Evolutionary conservation across 306 rosid genomes (phyloP), one percentile per base, ranked within the genome.

Genomic region (Erythrophleum fordii): DNA sequence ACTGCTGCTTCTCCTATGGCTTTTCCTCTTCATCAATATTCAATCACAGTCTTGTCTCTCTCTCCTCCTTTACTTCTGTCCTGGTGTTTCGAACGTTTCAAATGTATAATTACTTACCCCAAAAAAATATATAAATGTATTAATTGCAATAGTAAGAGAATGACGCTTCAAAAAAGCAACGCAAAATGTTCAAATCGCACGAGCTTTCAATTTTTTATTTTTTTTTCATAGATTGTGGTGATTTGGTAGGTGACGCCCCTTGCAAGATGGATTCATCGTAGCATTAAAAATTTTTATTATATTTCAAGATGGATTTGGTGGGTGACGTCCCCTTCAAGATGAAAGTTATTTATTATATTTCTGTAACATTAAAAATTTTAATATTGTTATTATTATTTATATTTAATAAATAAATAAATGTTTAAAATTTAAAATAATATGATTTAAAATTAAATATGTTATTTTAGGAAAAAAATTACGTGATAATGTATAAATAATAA

Each of bases 1-100:
- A n/a, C n/a, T 42, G 65, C 17, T 28, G 46, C 80, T 75, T 39
- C 74, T 59, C 39, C 68, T 59, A 11, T 29, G 79, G 81, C 81
- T 86, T 82, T 72, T 77, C 64, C 73, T 74, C 87, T 86, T 91
- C 94, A 86, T 92, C 87, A 52, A 44, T 84, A 25, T 39, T 67
- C 72, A 39, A 39, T 20, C 51, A 3, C 77, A 3, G 13, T 76
- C 59, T 69, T 45, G 48, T 75, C 66, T 71, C 64, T 37, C 77
- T 20, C n/a, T n/a, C n/a, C n/a, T n/a, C n/a, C n/a, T n/a, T 52
- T 41, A 1, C 53, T 12, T 42, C 45, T 2, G 25, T 31, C 41
- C 44, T 52, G 12, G 49, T 20, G 45, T 18, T 23, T 12, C 25
- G 17, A 34, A 22, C 20, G 34, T 48, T 18, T 28, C n/a, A 58